A percentile compares a stretch with the other conserved stretches of the same genome.
phyloP scores from a whole-genome alignment of 495 filamentous ascomycete genomes.

The Aspergillus steynii region DNA sequence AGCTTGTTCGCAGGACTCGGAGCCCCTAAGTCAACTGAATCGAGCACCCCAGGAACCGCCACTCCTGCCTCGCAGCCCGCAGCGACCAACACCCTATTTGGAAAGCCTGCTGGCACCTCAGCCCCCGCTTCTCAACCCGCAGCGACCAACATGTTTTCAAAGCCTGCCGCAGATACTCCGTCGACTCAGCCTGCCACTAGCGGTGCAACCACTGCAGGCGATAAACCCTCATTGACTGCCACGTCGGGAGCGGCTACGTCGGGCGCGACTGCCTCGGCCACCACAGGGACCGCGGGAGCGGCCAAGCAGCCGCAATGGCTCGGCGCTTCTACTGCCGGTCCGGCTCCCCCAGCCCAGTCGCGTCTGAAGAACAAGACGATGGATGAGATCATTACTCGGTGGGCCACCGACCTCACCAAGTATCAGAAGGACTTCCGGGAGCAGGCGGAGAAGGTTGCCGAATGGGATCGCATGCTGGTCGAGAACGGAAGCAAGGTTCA shows the following conservation, averaged over 20 bases:
- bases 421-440: conserved; percentile 94
- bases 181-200: conserved; percentile 28
- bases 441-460: conserved; percentile 80
- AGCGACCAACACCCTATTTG: conserved; percentile 29
- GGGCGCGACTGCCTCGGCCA: conserved; percentile 24
- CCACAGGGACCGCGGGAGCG: conserved; percentile 23
- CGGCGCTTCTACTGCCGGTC: conserved; percentile 73
- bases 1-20: conserved; percentile 40
- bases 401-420: conserved; percentile 91
- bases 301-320: conserved; percentile 38
- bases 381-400: conserved; percentile 98
- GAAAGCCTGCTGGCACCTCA: conserved; percentile 20
- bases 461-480: conserved; percentile 89
- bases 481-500: conserved; percentile 91
- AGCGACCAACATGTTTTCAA: conserved; percentile 16
- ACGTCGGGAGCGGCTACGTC: conserved; percentile 23
- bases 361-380: conserved; percentile 97
- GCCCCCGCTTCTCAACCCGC: conserved; percentile 27
- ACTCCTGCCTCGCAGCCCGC: conserved; percentile 27
- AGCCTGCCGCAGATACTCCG: conserved; percentile 27
- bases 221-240: conserved; percentile 17
- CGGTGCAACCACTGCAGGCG: conserved; percentile 17
- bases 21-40: conserved; percentile 35
- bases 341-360: conserved; percentile 72
- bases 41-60: conserved; percentile 30